phyloP scores from a whole-genome alignment of 129 eudicot genomes.

The Helichrysum umbraculigerum region DNA sequence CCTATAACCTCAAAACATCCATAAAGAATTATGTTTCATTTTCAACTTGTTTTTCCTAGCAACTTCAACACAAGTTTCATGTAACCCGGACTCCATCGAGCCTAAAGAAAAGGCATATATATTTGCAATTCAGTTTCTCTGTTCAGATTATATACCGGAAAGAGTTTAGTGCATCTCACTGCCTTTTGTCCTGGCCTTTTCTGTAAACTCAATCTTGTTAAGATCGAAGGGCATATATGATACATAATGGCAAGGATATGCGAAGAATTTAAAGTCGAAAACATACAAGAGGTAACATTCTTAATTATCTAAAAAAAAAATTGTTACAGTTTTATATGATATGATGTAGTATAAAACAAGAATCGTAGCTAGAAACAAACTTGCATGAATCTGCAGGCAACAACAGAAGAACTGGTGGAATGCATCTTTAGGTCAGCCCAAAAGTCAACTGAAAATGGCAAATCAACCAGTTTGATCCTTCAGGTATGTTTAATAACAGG shows the following conservation, averaged over 20 bases:
- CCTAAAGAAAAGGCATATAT: too few relatives aligned
- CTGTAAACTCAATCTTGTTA: background rate
- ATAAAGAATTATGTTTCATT: too few relatives aligned
- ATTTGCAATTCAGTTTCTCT: background rate
- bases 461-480: background rate
- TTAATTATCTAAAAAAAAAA: too few relatives aligned
- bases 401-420: background rate
- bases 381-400: background rate
- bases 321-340: background rate
- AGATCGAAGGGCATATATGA: background rate
- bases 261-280: background rate
- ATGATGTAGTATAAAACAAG: background rate
- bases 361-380: background rate
- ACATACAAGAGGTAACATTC: background rate
- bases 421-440: background rate
- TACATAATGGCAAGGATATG: background rate
- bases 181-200: background rate
- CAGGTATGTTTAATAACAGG: background rate
- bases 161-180: background rate
- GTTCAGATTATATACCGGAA: background rate
- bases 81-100: too few relatives aligned
- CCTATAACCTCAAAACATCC: too few relatives aligned
- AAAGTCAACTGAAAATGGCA: background rate
- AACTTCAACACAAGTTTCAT: too few relatives aligned
- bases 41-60: too few relatives aligned